Evolutionary conservation across 257 asterid species (phyloP), one percentile per base, ranked within the genome.

Genomic region (Nicotiana tomentosiformis): DNA sequence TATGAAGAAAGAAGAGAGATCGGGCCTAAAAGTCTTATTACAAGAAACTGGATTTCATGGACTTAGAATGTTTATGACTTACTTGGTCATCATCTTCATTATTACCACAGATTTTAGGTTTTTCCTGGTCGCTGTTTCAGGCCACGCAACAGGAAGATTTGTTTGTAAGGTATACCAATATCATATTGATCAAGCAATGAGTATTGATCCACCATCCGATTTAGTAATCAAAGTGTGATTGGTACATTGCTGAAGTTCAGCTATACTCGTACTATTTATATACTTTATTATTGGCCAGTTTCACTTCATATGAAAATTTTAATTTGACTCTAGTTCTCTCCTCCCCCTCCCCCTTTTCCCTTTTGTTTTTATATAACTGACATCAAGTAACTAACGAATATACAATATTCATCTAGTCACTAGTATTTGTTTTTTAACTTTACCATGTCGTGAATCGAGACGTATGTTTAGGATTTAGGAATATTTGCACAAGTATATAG

Each of bases 141-240:
- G 95, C 77, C 97, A 93, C n/a, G 90, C 86, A 7, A 83, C 58
- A 29, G 96, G 96, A n/a, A 83, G 81, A 80, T 66, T 90, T 29
- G 87, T 84, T 4, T 88, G 90, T 55, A 86, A 87, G 67, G 1
- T 87, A 2, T 78, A 78, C 16, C 78, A 82, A 23, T 84, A 76
- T 23, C 68, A 62, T 43, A 58, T 7, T 17, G 82, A 78, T 39
- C 82, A 78, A 53, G 61, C 69, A 32, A 70, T 69, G 77, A 84
- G 29, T 30, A 67, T 2, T 29, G 15, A 51, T 26, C 5, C 46
- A 7, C 76, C 12, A 10, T 56, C 49, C 4, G 39, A 67, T 20
- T 33, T 29, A 32, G 58, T 35, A 20, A 26, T 2, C 23, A 29
- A 53, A 43, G 61, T 72, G 37, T 72, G 79, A 72, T 0, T 0